These are phyloP conservation scores for Knoxia roxburghii DNA, from an alignment of 257 asterid species.

Conservation along the genomic window DNA sequence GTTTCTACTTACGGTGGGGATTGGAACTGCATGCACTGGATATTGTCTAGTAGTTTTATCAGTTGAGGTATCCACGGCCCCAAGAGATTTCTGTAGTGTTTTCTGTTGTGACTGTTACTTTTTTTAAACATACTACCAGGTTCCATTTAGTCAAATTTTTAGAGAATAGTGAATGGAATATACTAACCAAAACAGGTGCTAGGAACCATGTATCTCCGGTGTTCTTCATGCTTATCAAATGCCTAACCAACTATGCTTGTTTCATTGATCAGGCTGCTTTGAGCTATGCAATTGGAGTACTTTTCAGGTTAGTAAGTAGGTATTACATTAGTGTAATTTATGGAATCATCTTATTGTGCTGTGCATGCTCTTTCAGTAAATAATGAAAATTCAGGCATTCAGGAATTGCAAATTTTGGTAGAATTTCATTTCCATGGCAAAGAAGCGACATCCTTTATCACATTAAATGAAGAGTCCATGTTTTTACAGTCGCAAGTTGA, in stretches of 20 bases:
- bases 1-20: slow-evolving; percentile 63
- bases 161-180: not conserved
- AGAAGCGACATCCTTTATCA: not conserved
- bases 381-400: not conserved
- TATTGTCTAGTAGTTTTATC: slow-evolving; percentile 81
- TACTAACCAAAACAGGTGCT: not conserved
- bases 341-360: not conserved
- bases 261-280: slow-evolving; percentile 33
- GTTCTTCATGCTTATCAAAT: not conserved
- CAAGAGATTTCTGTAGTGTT: not conserved
- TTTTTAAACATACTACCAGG: no score
- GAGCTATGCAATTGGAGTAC: slow-evolving; percentile 37
- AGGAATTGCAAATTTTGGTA: not conserved
- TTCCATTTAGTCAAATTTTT: no score
- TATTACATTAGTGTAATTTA: not conserved
- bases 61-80: slow-evolving; percentile 44
- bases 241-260: slow-evolving; percentile 15
- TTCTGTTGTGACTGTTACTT: not conserved
- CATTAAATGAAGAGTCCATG: not conserved
- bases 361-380: not conserved
- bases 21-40: slow-evolving; percentile 90
- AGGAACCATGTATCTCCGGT: not conserved
- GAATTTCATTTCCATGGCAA: not conserved
- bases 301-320: slow-evolving; percentile 30
- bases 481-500: not conserved